A percentile compares a stretch with the other conserved stretches of the same genome.
Evolutionary conservation across 805 yeast species (phyloP).

Genomic region (Scheffersomyces amazonensis): DNA sequence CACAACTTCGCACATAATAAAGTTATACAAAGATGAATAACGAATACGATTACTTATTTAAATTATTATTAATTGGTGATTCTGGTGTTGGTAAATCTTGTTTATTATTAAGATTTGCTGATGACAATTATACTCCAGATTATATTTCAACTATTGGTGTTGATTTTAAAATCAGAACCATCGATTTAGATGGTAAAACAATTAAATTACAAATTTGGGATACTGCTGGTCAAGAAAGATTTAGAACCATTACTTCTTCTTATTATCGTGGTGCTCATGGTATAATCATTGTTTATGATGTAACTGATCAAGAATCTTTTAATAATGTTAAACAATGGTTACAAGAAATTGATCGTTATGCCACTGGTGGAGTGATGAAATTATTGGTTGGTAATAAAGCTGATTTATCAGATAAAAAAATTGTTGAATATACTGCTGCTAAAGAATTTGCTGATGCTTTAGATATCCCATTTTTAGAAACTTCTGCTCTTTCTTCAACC

Average conservation of each 20-base stretch:
- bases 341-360: constrained; percentile 97
- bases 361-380: constrained; percentile 96
- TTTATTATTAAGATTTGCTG: constrained; percentile 90
- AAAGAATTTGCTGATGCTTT: constrained; percentile 96
- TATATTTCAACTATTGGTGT: constrained; percentile 98
- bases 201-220: constrained; percentile 99
- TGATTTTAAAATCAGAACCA: constrained; percentile 86
- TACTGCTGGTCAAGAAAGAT: constrained; percentile 98
- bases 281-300: constrained; percentile 95
- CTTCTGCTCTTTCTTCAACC: constrained; percentile 91
- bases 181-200: constrained; percentile 94
- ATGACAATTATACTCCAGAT: constrained; percentile 94
- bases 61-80: constrained; percentile 92
- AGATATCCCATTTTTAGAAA: constrained; percentile 92
- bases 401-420: constrained; percentile 89
- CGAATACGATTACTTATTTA: constrained; percentile 97
- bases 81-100: constrained; percentile 99
- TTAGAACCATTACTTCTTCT: constrained; percentile 95
- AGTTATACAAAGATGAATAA: constrained; percentile 67
- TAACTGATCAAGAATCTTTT: constrained; percentile 94
- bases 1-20: too few relatives aligned
- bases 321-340: constrained; percentile 97
- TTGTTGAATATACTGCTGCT: constrained; percentile 93
- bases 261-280: constrained; percentile 99
- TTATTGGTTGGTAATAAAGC: constrained; percentile 95